phyloP scores from a whole-genome alignment of 73 alveolate genomes.

The Uronychia setigera region DNA sequence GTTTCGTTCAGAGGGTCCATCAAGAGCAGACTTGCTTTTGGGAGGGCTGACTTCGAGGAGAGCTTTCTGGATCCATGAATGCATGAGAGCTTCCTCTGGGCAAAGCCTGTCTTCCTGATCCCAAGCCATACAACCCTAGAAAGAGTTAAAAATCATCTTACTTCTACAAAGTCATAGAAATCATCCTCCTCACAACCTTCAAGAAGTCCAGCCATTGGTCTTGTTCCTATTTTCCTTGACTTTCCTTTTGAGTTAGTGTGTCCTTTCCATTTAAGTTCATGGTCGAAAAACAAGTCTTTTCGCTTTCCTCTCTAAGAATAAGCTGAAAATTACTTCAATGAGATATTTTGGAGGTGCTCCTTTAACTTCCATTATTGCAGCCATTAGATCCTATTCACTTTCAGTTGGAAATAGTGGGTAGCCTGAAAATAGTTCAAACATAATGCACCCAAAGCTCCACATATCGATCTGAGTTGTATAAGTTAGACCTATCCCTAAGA shows the following conservation, averaged over 20 bases:
- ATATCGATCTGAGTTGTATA: slow-evolving; percentile 86
- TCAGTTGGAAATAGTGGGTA: slow-evolving; percentile 80
- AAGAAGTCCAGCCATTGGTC: slow-evolving; percentile 22
- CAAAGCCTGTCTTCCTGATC: slow-evolving; percentile 28
- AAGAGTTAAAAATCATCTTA: slow-evolving; percentile 1
- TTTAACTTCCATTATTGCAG: slow-evolving; percentile 59
- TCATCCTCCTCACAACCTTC: slow-evolving; percentile 43
- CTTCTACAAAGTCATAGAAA: slow-evolving; percentile 52
- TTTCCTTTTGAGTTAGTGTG: slow-evolving; percentile 55
- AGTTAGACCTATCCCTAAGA: slow-evolving; percentile 31
- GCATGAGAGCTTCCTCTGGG: slow-evolving; percentile 57
- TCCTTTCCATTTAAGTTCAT: slow-evolving; percentile 35
- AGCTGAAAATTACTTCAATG: slow-evolving; percentile 22
- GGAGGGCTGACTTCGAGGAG: slow-evolving; percentile 12
- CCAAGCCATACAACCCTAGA: slow-evolving; percentile 37
- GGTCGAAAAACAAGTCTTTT: slow-evolving; percentile 56
- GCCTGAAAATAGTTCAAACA: slow-evolving; percentile 80
- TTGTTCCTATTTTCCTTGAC: slow-evolving; percentile 35
- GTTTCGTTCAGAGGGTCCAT: not conserved
- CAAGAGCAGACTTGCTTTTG: not conserved
- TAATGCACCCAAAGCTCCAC: slow-evolving; percentile 88
- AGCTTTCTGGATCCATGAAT: slow-evolving; percentile 81
- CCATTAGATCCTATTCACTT: slow-evolving; percentile 69
- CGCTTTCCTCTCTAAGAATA: slow-evolving; percentile 24
- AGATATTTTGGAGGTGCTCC: slow-evolving; percentile 65